Evolutionary conservation across 257 asterid genomes (phyloP), one percentile per base, ranked within the genome.

Genomic region (Apocynum venetum): DNA sequence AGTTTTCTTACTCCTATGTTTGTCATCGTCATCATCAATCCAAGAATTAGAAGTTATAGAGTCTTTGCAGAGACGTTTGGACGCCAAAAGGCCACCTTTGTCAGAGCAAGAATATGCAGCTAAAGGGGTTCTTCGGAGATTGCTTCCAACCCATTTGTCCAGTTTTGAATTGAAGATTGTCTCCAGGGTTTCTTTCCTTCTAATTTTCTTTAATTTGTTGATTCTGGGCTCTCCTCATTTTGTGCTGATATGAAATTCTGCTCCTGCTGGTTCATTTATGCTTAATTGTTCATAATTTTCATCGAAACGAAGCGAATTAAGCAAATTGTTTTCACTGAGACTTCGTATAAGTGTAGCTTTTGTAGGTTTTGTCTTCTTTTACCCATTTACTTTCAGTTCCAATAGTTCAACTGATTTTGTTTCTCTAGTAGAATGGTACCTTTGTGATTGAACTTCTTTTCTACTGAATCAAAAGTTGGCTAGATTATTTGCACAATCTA

Each of bases 41-140:
- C 82, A 83, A 82, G 89, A 86, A 81, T 85, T 91, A 76, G 86
- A 87, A 79, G 90, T 85, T 13, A 78, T 93, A 25, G 82, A 85
- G 59, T 83, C 93, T 52, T 46, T 91, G 64, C 44, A 86, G 73
- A 87, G 68, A 74, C 96, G 89, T 74, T 82, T 88, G 91, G 83
- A 89, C 73, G 61, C 83, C 82, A 89, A 87, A 73, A 84, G 79
- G 73, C 75, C 92, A 70, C 81, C 93, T 76, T 60, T 86, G 9
- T 74, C 83, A 6, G 90, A 79, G 5, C 98, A 95, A 87, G 97
- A 90, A 85, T 84, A 87, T 69, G 97, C 98, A 78, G 99, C 97
- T 17, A 85, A 78, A 85, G 97, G 92, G 51, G 96, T 93, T 81
- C 96, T 95, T 49, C 86, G 69, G 64, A 87, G 99, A 80, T 81